Evolutionary conservation across 108 stramenopile species (phyloP).

Genomic region (Cyclotella sp.): DNA sequence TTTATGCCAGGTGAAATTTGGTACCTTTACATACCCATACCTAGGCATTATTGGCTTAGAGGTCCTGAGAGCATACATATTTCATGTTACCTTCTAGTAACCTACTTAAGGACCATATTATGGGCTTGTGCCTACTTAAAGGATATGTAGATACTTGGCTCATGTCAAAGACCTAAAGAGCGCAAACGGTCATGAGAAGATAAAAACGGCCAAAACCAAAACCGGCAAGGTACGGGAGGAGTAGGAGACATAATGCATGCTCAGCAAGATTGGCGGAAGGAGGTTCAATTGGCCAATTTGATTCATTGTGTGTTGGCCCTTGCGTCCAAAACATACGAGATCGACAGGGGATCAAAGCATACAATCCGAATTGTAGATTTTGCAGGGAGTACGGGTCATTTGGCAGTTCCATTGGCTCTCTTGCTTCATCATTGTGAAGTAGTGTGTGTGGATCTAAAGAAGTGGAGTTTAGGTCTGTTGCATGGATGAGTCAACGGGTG

Average conservation of each 20-base stretch:
- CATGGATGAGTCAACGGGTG: conserved; percentile 53
- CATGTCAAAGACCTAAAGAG: background rate
- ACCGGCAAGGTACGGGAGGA: conserved; percentile 20
- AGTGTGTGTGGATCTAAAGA: conserved; percentile 71
- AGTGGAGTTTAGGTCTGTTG: conserved; percentile 61
- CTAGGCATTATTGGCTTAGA: too few species aligned
- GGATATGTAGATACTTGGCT: too few species aligned
- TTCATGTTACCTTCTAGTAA: too few species aligned
- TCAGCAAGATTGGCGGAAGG: conserved; percentile 64
- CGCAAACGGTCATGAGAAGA: background rate
- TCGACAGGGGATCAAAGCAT: conserved; percentile 4
- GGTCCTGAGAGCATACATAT: too few species aligned
- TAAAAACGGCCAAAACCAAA: conserved; percentile 30
- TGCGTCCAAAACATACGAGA: background rate
- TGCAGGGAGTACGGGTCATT: conserved; percentile 75
- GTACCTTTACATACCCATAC: too few species aligned
- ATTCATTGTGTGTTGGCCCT: conserved; percentile 71
- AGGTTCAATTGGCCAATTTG: conserved; percentile 67
- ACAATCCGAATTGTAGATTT: conserved; percentile 76
- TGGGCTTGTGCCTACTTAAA: too few species aligned
- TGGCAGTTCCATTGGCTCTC: conserved; percentile 72
- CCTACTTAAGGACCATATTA: too few species aligned
- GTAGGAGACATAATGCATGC: conserved; percentile 48
- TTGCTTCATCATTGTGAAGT: conserved; percentile 65
- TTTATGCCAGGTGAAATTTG: too few species aligned